Conservation (phyloP, 768 basidiomycete genomes). For the Chlorophyllum brunneum region DNA sequence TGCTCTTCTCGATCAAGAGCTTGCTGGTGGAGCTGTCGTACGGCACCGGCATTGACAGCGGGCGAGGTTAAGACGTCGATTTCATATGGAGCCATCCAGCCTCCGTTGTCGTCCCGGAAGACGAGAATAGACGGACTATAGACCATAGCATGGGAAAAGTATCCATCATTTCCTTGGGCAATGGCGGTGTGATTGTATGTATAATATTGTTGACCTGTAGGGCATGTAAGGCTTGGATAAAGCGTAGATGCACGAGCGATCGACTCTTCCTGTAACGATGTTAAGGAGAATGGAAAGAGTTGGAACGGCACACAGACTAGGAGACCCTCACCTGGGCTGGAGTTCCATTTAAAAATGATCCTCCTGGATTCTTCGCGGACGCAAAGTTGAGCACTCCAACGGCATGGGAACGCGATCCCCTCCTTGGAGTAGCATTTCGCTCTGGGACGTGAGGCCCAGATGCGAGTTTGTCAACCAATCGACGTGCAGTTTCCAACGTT, state of each 20-base stretch:
- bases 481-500: conserved; percentile 46
- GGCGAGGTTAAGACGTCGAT: conserved; percentile 65
- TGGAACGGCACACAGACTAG: not conserved
- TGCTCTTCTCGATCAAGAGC: not conserved
- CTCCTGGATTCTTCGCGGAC: conserved; percentile 64
- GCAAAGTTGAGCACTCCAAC: conserved; percentile 74
- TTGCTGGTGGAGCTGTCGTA: conserved; percentile 18
- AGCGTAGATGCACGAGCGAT: conserved; percentile 71
- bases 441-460: no score
- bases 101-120: conserved; percentile 56
- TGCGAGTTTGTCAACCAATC: conserved; percentile 17
- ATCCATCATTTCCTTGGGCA: conserved; percentile 44
- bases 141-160: conserved; percentile 72
- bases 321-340: conserved; percentile 44
- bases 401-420: not conserved
- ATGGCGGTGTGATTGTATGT: conserved; percentile 35
- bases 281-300: not conserved
- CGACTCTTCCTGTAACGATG: conserved; percentile 58
- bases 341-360: conserved; percentile 63
- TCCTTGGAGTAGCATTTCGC: no score
- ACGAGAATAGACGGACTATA: conserved; percentile 59
- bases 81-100: conserved; percentile 49
- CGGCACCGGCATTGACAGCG: conserved; percentile 60
- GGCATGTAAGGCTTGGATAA: conserved; percentile 54
- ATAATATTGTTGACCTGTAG: conserved; percentile 54